These are phyloP conservation scores for Candida tunisiensis DNA, from an alignment of 1,139 yeast genomes.

Conservation along the genomic window DNA sequence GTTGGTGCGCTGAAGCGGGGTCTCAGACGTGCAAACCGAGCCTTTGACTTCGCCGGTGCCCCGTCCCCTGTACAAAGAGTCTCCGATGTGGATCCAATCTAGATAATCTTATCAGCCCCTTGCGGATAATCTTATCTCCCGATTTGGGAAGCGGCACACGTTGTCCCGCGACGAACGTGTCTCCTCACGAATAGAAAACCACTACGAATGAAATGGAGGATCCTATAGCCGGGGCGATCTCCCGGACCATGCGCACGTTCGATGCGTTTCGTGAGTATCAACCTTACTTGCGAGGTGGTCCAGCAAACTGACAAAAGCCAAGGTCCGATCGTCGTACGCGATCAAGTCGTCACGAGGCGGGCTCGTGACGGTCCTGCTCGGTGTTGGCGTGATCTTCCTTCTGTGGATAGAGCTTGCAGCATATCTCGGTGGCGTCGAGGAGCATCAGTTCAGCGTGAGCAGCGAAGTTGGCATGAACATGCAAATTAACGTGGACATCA, in stretches of 20 bases:
- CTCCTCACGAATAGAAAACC: constrained; percentile 1
- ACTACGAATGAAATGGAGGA: background rate
- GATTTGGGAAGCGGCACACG: too few species aligned
- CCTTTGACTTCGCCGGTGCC: too few species aligned
- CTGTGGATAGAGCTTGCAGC: constrained; percentile 83
- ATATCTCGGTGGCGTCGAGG: constrained; percentile 67
- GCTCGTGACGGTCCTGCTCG: constrained; percentile 48
- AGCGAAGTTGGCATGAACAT: constrained; percentile 35
- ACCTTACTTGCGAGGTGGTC: constrained; percentile 29
- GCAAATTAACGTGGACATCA: constrained; percentile 59
- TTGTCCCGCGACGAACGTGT: constrained; percentile 2
- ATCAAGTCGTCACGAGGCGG: constrained; percentile 72
- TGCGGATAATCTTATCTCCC: too few species aligned
- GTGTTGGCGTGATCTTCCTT: constrained; percentile 43
- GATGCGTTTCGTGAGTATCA: constrained; percentile 63
- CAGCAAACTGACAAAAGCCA: background rate
- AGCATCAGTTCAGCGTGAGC: constrained; percentile 59
- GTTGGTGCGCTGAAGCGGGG: too few species aligned
- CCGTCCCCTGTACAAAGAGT: too few species aligned
- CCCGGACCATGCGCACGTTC: too few species aligned
- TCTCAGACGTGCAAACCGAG: too few species aligned
- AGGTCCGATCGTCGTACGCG: constrained; percentile 60
- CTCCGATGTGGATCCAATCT: too few species aligned
- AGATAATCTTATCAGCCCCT: too few species aligned
- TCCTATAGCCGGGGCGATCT: too few species aligned